Conservation (phyloP, 306 rosid genomes). For the Medicago truncatula region MtrunA17r5.0-ANR NC_053048.1:6834001-6834500, state of each 20-base stretch:
- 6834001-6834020: conserved; percentile 5
- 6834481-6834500: not conserved
- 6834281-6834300: not conserved
- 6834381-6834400: conserved; percentile 2
- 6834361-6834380: not conserved
- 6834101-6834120: not conserved
- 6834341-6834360: not conserved
- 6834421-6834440: not conserved
- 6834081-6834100: not conserved
- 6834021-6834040: conserved; percentile 20
- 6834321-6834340: conserved; percentile 1
- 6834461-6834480: not conserved
- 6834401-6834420: not conserved
- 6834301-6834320: not conserved
- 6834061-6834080: not conserved
- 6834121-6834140: not conserved
- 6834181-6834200: not conserved
- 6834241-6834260: not conserved
- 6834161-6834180: conserved; percentile 3
- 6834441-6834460: conserved; percentile 7
- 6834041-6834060: conserved; percentile 9
- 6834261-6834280: not conserved
- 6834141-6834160: not conserved
- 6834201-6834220: conserved; percentile 8
- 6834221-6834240: conserved; percentile 16